These are phyloP conservation scores for Heimioporus retisporus DNA, from an alignment of 1,284 basidiomycete species.

Conservation along the genomic window DNA sequence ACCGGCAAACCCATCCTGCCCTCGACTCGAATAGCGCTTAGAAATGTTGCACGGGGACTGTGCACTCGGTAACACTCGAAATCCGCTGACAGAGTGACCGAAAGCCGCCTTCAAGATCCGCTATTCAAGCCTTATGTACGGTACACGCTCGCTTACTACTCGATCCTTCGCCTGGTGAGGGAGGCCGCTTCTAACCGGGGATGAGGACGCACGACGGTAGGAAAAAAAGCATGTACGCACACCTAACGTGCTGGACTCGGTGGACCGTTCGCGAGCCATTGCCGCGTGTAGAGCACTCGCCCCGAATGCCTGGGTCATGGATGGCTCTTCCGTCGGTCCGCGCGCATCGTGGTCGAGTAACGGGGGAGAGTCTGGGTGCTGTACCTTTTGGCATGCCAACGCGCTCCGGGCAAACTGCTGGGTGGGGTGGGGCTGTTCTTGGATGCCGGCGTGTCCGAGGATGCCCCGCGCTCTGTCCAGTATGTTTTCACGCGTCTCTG, in stretches of 20 bases:
- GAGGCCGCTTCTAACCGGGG: slow-evolving; percentile 23
- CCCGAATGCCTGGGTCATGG: slow-evolving; percentile 55
- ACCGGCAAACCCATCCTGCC: too few relatives aligned
- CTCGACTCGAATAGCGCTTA: too few relatives aligned
- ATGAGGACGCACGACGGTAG: slow-evolving; percentile 4
- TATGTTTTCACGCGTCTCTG: slow-evolving; percentile 63
- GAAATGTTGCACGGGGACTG: too few relatives aligned
- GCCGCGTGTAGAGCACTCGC: slow-evolving; percentile 44
- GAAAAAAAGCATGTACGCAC: slow-evolving; percentile 21
- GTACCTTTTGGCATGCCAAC: slow-evolving; percentile 23
- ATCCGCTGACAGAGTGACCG: too few relatives aligned
- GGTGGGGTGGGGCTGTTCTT: slow-evolving; percentile 30
- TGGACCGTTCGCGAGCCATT: not conserved
- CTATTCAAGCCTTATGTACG: too few relatives aligned
- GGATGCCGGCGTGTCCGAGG: slow-evolving; percentile 38
- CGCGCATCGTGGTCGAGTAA: slow-evolving; percentile 1
- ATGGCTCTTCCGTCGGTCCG: slow-evolving; percentile 16
- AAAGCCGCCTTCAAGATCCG: too few relatives aligned
- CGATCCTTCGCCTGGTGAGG: slow-evolving; percentile 12
- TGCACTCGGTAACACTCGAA: too few relatives aligned
- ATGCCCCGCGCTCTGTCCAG: slow-evolving; percentile 64
- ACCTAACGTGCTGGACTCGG: slow-evolving; percentile 1
- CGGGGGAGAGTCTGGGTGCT: slow-evolving; percentile 8
- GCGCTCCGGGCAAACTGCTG: slow-evolving; percentile 44
- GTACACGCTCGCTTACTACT: too few relatives aligned